phyloP scores from a whole-genome alignment of 1,139 yeast genomes.

The Blastobotrys aristatus region DNA sequence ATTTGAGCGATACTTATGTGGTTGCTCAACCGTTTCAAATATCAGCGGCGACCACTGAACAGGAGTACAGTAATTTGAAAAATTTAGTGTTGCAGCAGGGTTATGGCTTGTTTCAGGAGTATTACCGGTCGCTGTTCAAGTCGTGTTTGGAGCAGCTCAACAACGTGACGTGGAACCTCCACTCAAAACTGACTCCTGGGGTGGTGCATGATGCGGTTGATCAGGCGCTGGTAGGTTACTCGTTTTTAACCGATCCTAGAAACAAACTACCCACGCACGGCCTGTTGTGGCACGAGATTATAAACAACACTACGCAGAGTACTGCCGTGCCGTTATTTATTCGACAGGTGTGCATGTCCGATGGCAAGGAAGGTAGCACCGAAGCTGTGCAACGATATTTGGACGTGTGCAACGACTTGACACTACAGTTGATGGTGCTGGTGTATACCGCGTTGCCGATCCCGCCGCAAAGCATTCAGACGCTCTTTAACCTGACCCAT shows the following conservation, averaged over 20 bases:
- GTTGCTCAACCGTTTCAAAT: constrained; percentile 5
- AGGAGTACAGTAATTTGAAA: neutral
- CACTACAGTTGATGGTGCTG: constrained; percentile 5
- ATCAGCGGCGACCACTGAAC: constrained; percentile 4
- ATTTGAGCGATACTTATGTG: constrained; percentile 6
- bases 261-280: neutral
- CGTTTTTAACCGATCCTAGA: constrained; percentile 6
- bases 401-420: constrained; percentile 4
- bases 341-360: neutral
- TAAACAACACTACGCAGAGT: neutral
- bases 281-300: constrained; percentile 4
- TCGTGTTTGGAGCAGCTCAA: constrained; percentile 4
- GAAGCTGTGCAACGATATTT: neutral
- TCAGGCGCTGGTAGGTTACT: neutral
- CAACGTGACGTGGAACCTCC: constrained; percentile 7
- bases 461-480: constrained; percentile 9
- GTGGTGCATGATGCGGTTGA: constrained; percentile 4
- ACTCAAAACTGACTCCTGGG: constrained; percentile 2
- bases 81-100: constrained; percentile 2
- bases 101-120: constrained; percentile 7
- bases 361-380: neutral
- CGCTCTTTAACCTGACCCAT: constrained; percentile 1
- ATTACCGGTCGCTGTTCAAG: constrained; percentile 2
- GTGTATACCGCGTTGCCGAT: constrained; percentile 7
- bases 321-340: neutral